Evolutionary conservation across 495 filamentous ascomycete genomes (phyloP).

Genomic region (Penicillium herquei): DNA sequence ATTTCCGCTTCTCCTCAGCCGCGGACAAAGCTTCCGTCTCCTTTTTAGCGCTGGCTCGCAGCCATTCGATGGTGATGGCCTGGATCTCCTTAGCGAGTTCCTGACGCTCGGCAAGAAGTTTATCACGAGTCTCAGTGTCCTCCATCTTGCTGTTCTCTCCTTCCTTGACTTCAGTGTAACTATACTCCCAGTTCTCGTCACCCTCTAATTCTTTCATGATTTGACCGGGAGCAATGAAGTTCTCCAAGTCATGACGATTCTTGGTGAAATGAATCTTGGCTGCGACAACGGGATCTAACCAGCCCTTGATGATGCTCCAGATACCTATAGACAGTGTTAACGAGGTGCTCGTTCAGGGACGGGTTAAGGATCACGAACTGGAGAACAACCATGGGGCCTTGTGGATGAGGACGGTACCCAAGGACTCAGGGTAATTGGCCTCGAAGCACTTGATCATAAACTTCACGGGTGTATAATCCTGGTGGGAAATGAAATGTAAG

Average conservation of each 20-base stretch:
- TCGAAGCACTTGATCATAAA: slow-evolving; percentile 99
- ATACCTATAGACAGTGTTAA: slow-evolving; percentile 50
- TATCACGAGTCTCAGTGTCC: slow-evolving; percentile 61
- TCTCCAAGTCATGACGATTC: slow-evolving; percentile 71
- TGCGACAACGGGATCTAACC: slow-evolving; percentile 73
- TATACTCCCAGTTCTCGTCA: slow-evolving; percentile 76
- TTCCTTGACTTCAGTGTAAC: slow-evolving; percentile 67
- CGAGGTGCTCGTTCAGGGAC: background rate
- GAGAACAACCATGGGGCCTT: slow-evolving; percentile 97
- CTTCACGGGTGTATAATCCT: slow-evolving; percentile 95
- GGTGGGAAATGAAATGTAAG: slow-evolving; percentile 1
- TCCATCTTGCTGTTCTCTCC: slow-evolving; percentile 72
- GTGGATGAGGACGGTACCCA: slow-evolving; percentile 92
- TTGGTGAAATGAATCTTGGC: slow-evolving; percentile 88
- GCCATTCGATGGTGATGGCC: slow-evolving; percentile 68
- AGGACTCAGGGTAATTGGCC: slow-evolving; percentile 93
- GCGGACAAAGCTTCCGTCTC: slow-evolving; percentile 35
- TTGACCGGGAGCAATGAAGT: slow-evolving; percentile 67
- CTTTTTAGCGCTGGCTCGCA: slow-evolving; percentile 49
- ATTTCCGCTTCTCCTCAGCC: slow-evolving; percentile 58
- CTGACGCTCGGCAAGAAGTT: slow-evolving; percentile 58
- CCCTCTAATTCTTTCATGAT: slow-evolving; percentile 81
- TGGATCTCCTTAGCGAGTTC: slow-evolving; percentile 68
- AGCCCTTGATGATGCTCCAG: slow-evolving; percentile 89
- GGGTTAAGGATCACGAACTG: slow-evolving; percentile 45